Percentiles rank a stretch among this genome's conserved stretches.
Conservation (phyloP, 305 asterid genomes). For the Lippia alba region DNA sequence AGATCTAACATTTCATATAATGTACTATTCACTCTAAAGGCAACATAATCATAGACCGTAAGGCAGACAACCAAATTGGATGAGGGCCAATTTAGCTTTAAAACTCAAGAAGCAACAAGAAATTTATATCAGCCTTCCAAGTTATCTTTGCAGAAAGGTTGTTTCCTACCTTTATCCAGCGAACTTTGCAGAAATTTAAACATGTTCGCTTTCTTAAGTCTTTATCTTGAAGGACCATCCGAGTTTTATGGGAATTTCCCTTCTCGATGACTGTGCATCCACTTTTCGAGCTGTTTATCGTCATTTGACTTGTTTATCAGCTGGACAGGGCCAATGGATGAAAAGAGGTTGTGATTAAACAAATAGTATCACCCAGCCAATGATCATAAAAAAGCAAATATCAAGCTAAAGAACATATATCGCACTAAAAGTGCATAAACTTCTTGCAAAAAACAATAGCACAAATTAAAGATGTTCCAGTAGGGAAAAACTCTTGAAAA, state of each 20-base stretch:
- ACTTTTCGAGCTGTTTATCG: neutral
- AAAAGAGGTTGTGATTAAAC: neutral
- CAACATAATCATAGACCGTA: too few relatives aligned
- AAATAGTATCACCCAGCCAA: constrained; percentile 5
- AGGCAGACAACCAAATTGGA: neutral
- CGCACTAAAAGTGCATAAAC: neutral
- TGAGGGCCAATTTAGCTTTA: neutral
- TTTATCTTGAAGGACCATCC: neutral
- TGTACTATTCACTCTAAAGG: too few relatives aligned
- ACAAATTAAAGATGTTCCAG: too few relatives aligned
- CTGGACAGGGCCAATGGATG: constrained; percentile 7
- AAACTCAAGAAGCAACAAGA: constrained; percentile 1
- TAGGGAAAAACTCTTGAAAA: too few relatives aligned
- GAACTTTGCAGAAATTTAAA: neutral
- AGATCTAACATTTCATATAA: too few relatives aligned
- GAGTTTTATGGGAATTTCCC: neutral
- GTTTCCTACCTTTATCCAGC: constrained; percentile 4
- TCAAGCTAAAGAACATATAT: neutral
- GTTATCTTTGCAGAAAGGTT: constrained; percentile 1
- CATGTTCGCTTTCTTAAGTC: neutral
- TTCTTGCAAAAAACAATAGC: neutral
- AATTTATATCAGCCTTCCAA: neutral
- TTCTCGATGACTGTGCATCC: constrained; percentile 8
- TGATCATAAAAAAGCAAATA: neutral
- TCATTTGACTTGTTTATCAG: constrained; percentile 10